Evolutionary conservation across 192 early-diverging fungal species (phyloP).

Genomic region (Chytriomyces hyalinus): DNA sequence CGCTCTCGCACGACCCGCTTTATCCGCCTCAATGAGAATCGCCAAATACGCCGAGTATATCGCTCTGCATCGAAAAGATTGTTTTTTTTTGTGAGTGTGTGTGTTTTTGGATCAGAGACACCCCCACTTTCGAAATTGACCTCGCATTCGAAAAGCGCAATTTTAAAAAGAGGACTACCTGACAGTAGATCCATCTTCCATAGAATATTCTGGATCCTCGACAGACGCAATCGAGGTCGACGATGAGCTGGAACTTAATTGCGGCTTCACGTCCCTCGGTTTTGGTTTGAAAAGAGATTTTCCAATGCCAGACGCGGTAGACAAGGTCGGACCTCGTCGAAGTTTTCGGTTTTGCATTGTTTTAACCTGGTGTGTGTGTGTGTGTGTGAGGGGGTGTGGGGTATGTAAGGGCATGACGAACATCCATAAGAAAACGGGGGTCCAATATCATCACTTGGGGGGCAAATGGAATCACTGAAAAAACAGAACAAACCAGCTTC

Average conservation of each 20-base stretch:
- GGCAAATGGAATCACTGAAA: too few relatives aligned
- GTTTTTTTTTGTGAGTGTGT: background rate
- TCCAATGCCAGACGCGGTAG: background rate
- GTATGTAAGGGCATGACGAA: background rate
- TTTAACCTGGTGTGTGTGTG: background rate
- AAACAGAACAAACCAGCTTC: constrained; percentile 17
- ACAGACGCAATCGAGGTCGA: background rate
- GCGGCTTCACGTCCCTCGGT: background rate
- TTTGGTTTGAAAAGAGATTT: background rate
- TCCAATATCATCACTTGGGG: too few relatives aligned
- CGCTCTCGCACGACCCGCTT: constrained; percentile 35
- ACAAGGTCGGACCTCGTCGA: background rate
- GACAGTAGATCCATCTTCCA: background rate
- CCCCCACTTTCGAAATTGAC: too few relatives aligned
- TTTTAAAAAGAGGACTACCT: background rate
- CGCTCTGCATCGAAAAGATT: constrained; percentile 19
- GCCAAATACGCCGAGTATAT: constrained; percentile 46
- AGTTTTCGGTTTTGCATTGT: background rate
- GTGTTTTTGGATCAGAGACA: too few relatives aligned
- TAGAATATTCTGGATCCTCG: background rate
- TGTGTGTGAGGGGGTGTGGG: background rate
- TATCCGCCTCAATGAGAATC: constrained; percentile 46
- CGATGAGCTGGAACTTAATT: background rate
- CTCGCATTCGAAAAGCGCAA: too few relatives aligned
- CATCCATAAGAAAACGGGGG: background rate